Evolutionary conservation across 345 rosid genomes (phyloP).

Genomic region (Eucalyptus brandiana): DNA sequence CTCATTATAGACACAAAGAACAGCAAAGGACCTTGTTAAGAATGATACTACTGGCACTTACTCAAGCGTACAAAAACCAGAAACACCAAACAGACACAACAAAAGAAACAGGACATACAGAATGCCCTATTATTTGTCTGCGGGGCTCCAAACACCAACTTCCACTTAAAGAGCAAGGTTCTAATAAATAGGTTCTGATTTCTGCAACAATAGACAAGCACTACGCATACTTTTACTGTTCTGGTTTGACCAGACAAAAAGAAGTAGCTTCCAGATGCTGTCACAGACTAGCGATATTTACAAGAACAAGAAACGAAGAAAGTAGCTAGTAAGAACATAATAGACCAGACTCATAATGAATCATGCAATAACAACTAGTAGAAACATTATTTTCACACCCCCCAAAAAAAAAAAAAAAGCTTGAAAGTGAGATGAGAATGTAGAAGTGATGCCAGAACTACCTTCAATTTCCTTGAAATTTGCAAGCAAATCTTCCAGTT

Average conservation of each 20-base stretch:
- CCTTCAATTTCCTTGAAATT: conserved; percentile 34
- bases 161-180: not conserved
- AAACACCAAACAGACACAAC: not conserved
- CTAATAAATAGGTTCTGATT: not conserved
- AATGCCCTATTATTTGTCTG: not conserved
- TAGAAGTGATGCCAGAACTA: not conserved
- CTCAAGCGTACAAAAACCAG: not conserved
- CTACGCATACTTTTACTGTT: not conserved
- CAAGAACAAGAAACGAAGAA: not conserved
- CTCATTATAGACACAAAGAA: not conserved
- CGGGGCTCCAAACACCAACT: not conserved
- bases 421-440: not conserved
- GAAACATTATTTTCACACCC: not conserved
- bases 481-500: conserved; percentile 28
- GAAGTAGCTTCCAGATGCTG: not conserved
- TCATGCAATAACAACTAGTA: not conserved
- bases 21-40: not conserved
- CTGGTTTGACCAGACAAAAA: not conserved
- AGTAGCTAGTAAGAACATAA: not conserved
- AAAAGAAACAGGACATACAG: not conserved
- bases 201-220: not conserved
- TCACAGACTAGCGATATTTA: not conserved
- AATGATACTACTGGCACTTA: not conserved
- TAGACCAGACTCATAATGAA: not conserved
- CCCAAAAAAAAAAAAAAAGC: no score